phyloP scores from a whole-genome alignment of 2,329 filamentous ascomycete genomes.

The Alternaria solani region DNA sequence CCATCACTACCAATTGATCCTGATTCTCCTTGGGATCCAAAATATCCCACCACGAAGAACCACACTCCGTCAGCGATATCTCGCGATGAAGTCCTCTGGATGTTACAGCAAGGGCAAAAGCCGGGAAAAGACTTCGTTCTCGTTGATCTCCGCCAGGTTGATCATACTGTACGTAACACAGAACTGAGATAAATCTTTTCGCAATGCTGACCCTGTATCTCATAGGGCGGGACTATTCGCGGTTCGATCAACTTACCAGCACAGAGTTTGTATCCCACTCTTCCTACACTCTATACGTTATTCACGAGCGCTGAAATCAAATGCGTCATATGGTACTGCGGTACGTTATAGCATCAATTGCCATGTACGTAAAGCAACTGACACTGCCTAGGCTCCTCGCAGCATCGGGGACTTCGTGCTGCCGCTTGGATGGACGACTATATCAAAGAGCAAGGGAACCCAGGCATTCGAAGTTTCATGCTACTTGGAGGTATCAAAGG shows the following conservation, averaged over 20 bases:
- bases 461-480: slow-evolving; percentile 57
- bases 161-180: slow-evolving; percentile 56
- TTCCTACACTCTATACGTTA: slow-evolving; percentile 59
- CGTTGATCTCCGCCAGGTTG: slow-evolving; percentile 62
- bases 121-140: slow-evolving; percentile 21
- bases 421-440: slow-evolving; percentile 65
- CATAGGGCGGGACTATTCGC: slow-evolving; percentile 66
- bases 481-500: slow-evolving; percentile 63
- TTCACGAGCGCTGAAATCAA: slow-evolving; percentile 60
- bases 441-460: slow-evolving; percentile 53
- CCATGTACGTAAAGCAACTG: not conserved
- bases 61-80: slow-evolving; percentile 1
- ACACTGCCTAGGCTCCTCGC: slow-evolving; percentile 58
- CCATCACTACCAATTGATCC: slow-evolving; percentile 3
- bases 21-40: slow-evolving; percentile 4
- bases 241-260: slow-evolving; percentile 67
- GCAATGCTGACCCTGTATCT: slow-evolving; percentile 1
- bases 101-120: slow-evolving; percentile 8
- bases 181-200: not conserved
- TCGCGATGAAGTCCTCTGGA: slow-evolving; percentile 2
- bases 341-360: slow-evolving; percentile 43
- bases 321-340: slow-evolving; percentile 64
- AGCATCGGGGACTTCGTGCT: slow-evolving; percentile 61
- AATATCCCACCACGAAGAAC: slow-evolving; percentile 6
- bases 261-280: slow-evolving; percentile 62